A percentile compares a stretch with the other conserved stretches of the same genome.
These are phyloP conservation scores for Senna tora DNA, from an alignment of 306 rosid genomes.

Conservation along the genomic window DNA sequence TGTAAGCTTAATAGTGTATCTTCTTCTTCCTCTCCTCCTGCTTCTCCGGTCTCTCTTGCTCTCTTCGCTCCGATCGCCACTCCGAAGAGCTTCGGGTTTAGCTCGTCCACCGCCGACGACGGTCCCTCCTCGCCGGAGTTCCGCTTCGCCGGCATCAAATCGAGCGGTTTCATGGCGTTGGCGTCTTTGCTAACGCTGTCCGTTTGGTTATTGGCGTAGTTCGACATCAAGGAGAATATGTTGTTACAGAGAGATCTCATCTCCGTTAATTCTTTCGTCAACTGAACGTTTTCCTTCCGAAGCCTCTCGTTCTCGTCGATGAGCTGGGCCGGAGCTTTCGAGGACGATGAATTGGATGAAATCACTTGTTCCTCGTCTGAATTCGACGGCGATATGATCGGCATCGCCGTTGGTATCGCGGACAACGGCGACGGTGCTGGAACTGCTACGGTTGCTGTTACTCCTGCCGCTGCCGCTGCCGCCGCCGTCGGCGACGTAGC, in stretches of 20 bases:
- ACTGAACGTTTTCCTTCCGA: conserved; percentile 59
- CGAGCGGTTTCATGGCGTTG: conserved; percentile 35
- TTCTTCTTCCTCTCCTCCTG: conserved; percentile 43
- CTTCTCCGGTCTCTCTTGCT: conserved; percentile 48
- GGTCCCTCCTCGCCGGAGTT: conserved; percentile 13
- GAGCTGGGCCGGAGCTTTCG: conserved; percentile 48
- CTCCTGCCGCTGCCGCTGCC: background rate
- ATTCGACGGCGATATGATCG: conserved; percentile 44
- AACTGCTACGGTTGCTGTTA: background rate
- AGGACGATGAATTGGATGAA: conserved; percentile 54
- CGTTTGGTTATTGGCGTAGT: conserved; percentile 39
- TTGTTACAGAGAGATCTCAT: conserved; percentile 64
- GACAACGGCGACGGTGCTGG: conserved; percentile 6
- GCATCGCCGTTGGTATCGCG: conserved; percentile 20
- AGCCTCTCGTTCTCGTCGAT: conserved; percentile 65
- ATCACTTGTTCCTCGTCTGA: conserved; percentile 60
- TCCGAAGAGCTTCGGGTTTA: conserved; percentile 68
- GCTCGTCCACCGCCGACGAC: conserved; percentile 14
- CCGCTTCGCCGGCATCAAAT: conserved; percentile 50
- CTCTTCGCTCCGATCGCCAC: conserved; percentile 73
- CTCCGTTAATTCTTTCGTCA: conserved; percentile 56
- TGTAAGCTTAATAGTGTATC: conserved; percentile 60
- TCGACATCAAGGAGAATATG: conserved; percentile 60
- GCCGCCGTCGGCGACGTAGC: conserved; percentile 3
- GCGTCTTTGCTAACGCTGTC: conserved; percentile 30